Evolutionary conservation across 495 filamentous ascomycete species (phyloP).

Genomic region (Trypethelium eluteriae): DNA sequence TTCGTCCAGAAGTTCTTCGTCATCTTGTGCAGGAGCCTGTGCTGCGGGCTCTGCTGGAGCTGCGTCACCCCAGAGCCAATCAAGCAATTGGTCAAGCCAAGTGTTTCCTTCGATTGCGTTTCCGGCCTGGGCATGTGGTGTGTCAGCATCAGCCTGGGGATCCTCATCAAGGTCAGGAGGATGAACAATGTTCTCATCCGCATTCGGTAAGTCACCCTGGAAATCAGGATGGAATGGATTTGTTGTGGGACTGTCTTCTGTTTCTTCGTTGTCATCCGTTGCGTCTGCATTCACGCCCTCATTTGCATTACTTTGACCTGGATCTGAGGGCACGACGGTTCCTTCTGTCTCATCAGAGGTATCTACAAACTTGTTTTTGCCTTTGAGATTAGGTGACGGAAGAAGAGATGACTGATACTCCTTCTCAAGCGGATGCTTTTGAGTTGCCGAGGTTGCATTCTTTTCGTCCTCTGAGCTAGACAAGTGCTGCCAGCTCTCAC

Average conservation of each 20-base stretch:
- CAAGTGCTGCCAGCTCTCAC: constrained; percentile 14
- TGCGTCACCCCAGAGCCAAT: constrained; percentile 62
- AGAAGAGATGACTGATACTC: neutral
- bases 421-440: neutral
- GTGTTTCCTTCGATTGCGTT: neutral
- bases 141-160: neutral
- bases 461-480: constrained; percentile 8
- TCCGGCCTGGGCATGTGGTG: neutral
- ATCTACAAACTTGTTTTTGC: neutral
- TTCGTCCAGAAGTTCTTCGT: constrained; percentile 52
- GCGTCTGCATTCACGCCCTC: neutral
- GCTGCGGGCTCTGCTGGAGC: constrained; percentile 30
- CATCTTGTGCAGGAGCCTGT: constrained; percentile 40
- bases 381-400: neutral
- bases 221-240: constrained; percentile 8
- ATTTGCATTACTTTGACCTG: neutral
- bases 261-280: neutral
- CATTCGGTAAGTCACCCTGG: neutral
- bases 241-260: neutral
- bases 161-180: neutral
- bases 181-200: neutral
- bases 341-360: neutral
- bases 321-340: neutral
- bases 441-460: neutral
- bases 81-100: constrained; percentile 24